Evolutionary conservation across 192 early-diverging fungal species (phyloP).

Genomic region (Phlyctochytrium arcticum): DNA sequence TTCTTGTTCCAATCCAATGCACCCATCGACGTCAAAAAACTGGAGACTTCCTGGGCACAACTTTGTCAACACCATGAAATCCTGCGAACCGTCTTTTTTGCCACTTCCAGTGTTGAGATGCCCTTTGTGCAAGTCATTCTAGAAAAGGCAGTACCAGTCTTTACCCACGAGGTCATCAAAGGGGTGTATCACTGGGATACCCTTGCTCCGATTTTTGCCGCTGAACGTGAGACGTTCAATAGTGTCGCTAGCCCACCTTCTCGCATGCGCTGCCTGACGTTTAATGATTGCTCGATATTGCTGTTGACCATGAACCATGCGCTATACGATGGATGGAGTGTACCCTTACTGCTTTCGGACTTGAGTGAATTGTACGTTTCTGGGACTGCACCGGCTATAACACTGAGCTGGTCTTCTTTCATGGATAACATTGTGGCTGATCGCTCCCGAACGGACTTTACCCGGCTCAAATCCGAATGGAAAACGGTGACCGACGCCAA

Average conservation of each 20-base stretch:
- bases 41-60: not conserved
- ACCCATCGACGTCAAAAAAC: not conserved
- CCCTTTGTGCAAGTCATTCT: constrained; percentile 9
- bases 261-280: not conserved
- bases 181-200: not conserved
- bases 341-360: constrained; percentile 25
- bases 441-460: not conserved
- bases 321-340: constrained; percentile 34
- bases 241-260: constrained; percentile 1
- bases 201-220: not conserved
- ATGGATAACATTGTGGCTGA: not conserved
- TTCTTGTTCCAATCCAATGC: constrained; percentile 1
- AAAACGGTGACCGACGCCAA: not conserved
- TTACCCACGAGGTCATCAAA: not conserved
- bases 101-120: not conserved
- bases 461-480: not conserved
- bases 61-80: not conserved
- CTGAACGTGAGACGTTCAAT: not conserved
- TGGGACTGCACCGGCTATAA: not conserved
- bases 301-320: constrained; percentile 29
- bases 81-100: constrained; percentile 7
- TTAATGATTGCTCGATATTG: not conserved
- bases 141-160: not conserved
- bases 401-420: not conserved
- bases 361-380: not conserved